These are phyloP conservation scores for Glutinoglossum americanum DNA, from an alignment of 495 filamentous ascomycete genomes.

Conservation along the genomic window DNA sequence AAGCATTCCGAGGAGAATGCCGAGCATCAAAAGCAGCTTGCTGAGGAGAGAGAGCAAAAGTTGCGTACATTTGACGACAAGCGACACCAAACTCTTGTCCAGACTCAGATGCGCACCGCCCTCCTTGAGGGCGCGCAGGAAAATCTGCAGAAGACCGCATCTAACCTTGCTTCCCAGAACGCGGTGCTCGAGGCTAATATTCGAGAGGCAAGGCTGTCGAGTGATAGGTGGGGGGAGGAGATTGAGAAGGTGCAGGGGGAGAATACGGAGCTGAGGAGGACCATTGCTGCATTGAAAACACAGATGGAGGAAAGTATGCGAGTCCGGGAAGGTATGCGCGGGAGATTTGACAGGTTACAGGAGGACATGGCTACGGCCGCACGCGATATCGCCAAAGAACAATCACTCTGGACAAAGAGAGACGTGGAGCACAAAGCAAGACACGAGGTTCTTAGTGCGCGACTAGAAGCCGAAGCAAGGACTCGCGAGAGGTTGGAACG, in stretches of 20 bases:
- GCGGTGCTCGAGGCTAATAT: slow-evolving; percentile 33
- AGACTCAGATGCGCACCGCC: slow-evolving; percentile 34
- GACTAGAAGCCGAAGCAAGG: slow-evolving; percentile 52
- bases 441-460: slow-evolving; percentile 59
- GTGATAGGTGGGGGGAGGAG: slow-evolving; percentile 30
- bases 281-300: slow-evolving; percentile 41
- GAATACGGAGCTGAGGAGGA: slow-evolving; percentile 31
- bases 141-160: slow-evolving; percentile 39
- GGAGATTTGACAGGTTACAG: slow-evolving; percentile 63
- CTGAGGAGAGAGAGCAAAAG: slow-evolving; percentile 40
- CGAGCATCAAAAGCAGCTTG: slow-evolving; percentile 41
- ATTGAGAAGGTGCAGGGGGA: slow-evolving; percentile 31
- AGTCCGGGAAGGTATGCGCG: slow-evolving; percentile 53
- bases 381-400: slow-evolving; percentile 56
- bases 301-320: slow-evolving; percentile 73
- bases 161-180: slow-evolving; percentile 40
- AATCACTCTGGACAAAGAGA: slow-evolving; percentile 46
- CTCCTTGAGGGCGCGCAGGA: slow-evolving; percentile 40
- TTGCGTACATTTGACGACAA: slow-evolving; percentile 31
- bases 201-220: slow-evolving; percentile 38
- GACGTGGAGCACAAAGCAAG: slow-evolving; percentile 52
- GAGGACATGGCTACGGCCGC: slow-evolving; percentile 63
- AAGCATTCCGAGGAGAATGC: slow-evolving; percentile 54
- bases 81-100: slow-evolving; percentile 26
- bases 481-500: slow-evolving; percentile 59